Percentiles rank a stretch among this genome's conserved stretches.
Conservation (phyloP, 1,284 basidiomycete species). For the Ganoderma meredithae region DNA sequence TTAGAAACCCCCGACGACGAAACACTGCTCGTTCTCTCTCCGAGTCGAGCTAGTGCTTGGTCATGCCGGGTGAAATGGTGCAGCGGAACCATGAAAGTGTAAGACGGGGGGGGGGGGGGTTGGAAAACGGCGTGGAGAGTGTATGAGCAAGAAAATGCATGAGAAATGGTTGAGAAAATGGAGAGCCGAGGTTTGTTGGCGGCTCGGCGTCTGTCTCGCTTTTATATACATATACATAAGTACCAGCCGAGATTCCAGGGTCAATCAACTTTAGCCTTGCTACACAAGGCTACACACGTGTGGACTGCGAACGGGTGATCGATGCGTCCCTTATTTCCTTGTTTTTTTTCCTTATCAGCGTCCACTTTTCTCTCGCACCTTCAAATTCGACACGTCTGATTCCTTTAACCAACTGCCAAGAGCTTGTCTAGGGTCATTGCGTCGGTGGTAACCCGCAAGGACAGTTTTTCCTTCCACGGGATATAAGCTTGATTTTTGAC, state of each 20-base stretch:
- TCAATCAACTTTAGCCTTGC: neutral
- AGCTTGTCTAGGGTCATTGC: neutral
- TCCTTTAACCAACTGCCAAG: neutral
- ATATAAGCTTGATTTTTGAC: neutral
- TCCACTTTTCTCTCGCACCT: neutral
- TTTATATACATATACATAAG: no score
- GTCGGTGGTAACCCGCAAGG: neutral
- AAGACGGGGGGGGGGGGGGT: no score
- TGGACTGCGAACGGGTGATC: no score
- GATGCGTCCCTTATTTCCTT: neutral
- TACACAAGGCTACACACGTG: no score
- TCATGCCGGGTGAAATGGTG: neutral
- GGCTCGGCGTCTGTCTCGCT: neutral
- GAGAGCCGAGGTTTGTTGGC: neutral
- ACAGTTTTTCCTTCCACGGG: neutral
- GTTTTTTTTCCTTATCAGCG: neutral
- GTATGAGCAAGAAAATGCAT: neutral
- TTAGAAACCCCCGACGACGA: neutral
- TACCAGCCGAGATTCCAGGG: neutral
- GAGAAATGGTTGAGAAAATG: neutral
- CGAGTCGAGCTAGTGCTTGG: neutral
- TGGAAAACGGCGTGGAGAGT: neutral
- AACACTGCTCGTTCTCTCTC: neutral
- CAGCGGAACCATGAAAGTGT: neutral
- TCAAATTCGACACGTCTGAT: neutral